Evolutionary conservation across 2,329 filamentous ascomycete species (phyloP), one percentile per base, ranked within the genome.

Genomic region (Coniochaeta ligniaria): DNA sequence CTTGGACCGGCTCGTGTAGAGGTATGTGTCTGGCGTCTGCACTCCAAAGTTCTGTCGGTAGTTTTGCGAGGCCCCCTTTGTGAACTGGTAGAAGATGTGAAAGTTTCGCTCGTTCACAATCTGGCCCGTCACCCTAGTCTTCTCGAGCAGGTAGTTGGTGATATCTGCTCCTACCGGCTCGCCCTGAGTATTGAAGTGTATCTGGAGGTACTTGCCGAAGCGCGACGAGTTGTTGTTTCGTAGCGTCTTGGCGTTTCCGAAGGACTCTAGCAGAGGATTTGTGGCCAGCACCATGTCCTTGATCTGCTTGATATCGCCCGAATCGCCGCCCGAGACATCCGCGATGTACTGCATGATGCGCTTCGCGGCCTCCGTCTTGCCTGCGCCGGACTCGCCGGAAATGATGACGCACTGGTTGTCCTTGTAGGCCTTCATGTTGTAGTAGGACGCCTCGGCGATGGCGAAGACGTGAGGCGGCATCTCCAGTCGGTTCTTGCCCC

Each of bases 341-440:
- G 95, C 95, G 74, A 99, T 98, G 77, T 99, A 99, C 78, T 99
- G 95, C 94, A 99, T 99, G 70, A 99, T 90, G 69, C 94, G 89
- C 83, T 99, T 98, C 63, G 95, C 95, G 6, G 95, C 95, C 76
- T 99, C 95, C 16, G 95, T 99, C 82, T 99, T 99, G 74, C 95
- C 95, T 36, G 95, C 95, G 72, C 95, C 95, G 2, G 95, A 98
- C 78, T 99, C 95, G 72, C 95, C 95, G 5, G 95, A 98, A 68
- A 99, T 99, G 75, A 99, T 99, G 67, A 99, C 94, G 78, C 95
- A 98, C 75, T 99, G 95, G 78, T 98, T 98, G 69, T 98, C 95
- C 71, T 92, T 92, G 82, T 99, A 99, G 55, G 93, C 94, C 75
- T 98, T 98, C 95, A 99, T 98, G 80, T 99, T 98, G 80, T 98